Percentiles rank a stretch among this genome's conserved stretches.
Evolutionary conservation across 2,329 filamentous ascomycete genomes (phyloP).

Genomic region (Fusarium sarcochroum): DNA sequence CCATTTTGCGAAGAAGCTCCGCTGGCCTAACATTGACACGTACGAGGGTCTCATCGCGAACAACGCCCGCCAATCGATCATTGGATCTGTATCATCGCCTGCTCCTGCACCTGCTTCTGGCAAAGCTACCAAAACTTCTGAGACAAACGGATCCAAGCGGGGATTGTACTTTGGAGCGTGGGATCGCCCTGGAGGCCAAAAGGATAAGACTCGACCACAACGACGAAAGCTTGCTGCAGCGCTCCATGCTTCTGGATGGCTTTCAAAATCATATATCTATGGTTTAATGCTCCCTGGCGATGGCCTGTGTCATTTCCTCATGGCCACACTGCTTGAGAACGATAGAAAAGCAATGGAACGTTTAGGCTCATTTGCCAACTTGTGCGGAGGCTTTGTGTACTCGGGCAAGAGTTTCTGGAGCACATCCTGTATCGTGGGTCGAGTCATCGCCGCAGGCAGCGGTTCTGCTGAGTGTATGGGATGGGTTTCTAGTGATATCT

Average conservation of each 20-base stretch:
- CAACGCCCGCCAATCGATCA: constrained; percentile 59
- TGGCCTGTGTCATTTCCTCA: constrained; percentile 72
- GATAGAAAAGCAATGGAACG: constrained; percentile 71
- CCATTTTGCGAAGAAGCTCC: constrained; percentile 73
- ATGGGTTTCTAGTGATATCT: constrained; percentile 74
- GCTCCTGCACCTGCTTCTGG: constrained; percentile 46
- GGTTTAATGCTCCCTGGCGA: constrained; percentile 76
- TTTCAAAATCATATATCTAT: constrained; percentile 77
- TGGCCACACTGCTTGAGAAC: constrained; percentile 75
- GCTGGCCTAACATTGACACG: constrained; percentile 72
- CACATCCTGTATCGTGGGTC: constrained; percentile 74
- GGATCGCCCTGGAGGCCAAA: constrained; percentile 53
- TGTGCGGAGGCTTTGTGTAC: constrained; percentile 76
- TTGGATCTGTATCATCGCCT: constrained; percentile 47
- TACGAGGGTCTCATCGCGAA: constrained; percentile 64
- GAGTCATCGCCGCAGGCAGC: constrained; percentile 73
- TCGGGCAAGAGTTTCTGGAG: constrained; percentile 77
- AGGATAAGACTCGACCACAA: constrained; percentile 57
- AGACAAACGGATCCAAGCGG: constrained; percentile 54
- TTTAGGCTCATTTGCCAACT: constrained; percentile 72
- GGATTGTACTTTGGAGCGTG: constrained; percentile 64
- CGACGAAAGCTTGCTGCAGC: constrained; percentile 70
- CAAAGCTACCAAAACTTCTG: constrained; percentile 49
- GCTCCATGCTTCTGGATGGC: constrained; percentile 73
- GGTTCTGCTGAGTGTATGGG: constrained; percentile 77